Conservation (phyloP, 2,329 filamentous ascomycete species). For the Verticillium nubilum region DNA sequence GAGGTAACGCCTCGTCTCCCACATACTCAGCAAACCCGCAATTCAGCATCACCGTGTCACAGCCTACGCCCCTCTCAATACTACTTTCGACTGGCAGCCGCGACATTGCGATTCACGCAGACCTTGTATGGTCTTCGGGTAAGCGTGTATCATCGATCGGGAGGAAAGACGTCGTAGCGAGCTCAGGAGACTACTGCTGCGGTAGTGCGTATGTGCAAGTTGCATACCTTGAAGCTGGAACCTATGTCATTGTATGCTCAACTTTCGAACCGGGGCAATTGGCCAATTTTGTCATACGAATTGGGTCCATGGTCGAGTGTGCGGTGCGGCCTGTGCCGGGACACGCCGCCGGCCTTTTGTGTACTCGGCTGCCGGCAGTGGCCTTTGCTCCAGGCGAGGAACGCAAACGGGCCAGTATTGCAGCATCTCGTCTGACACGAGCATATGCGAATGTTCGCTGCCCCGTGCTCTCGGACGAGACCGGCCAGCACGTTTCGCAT, state of each 20-base stretch:
- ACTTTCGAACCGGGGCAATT: slow-evolving; percentile 80
- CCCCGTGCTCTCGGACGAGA: slow-evolving; percentile 1
- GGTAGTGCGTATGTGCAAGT: slow-evolving; percentile 68
- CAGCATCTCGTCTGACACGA: slow-evolving; percentile 48
- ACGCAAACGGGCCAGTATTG: slow-evolving; percentile 32
- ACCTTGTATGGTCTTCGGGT: slow-evolving; percentile 73
- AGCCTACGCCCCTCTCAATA: slow-evolving; percentile 60
- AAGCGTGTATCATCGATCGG: slow-evolving; percentile 65
- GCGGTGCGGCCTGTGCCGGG: slow-evolving; percentile 56
- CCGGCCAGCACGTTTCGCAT: slow-evolving; percentile 18
- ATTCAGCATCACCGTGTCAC: slow-evolving; percentile 60
- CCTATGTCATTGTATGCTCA: slow-evolving; percentile 84
- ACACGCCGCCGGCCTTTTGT: slow-evolving; percentile 70
- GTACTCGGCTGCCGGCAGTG: slow-evolving; percentile 53
- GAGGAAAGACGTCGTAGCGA: slow-evolving; percentile 70
- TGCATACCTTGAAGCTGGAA: slow-evolving; percentile 57
- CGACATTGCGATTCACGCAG: slow-evolving; percentile 75
- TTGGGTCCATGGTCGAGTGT: slow-evolving; percentile 60
- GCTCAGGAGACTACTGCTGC: slow-evolving; percentile 84
- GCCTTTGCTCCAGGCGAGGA: slow-evolving; percentile 38
- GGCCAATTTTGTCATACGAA: slow-evolving; percentile 66
- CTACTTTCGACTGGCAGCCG: slow-evolving; percentile 63
- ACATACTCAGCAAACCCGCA: slow-evolving; percentile 85
- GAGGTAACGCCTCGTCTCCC: slow-evolving; percentile 73
- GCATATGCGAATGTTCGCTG: slow-evolving; percentile 47